Base-by-base conservation (phyloP, 2,329 filamentous ascomycete genomes). In the Cytospora mali region DNA sequence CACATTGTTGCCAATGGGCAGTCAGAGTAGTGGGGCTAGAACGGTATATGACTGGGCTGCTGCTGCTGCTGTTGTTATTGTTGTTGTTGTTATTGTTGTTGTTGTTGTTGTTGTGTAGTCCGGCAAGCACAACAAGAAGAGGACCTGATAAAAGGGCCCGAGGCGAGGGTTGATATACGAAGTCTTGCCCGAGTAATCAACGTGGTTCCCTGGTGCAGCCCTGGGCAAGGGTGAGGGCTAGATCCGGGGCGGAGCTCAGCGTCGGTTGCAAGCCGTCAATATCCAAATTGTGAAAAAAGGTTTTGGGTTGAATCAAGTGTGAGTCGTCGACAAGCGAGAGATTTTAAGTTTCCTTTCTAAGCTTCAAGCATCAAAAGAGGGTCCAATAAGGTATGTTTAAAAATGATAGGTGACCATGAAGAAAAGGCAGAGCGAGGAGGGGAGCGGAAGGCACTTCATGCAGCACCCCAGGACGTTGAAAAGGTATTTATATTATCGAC, bases 401-500 rank as follows among this genome's bases (percentile, higher is more conserved):
- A n/a, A n/a, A 54, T 28, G 50, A 54, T 60, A 23, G 49, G 50
- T 35, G 50, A 60, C 46, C 49, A 29, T 50, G 50, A 39, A 27
- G 25, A 33, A 39, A 39, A 48, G 49, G 57, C 49, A 60, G 50
- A 60, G 50, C 57, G 35, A 54, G 57, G 49, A 60, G 58, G 58
- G 57, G 50, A 48, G n/a, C 29, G 50, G 58, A 50, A 48, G 51
- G 42, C 52, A 52, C 58, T 60, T 60, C 58, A 54, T 60, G 58
- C 50, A 60, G 58, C 58, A 60, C 39, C 35, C 48, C 53, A 48
- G 58, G 50, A 54, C 28, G 50, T 60, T 48, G 58, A 60, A 60
- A 54, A 54, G 58, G 58, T 55, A 60, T 60, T 60, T 54, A 60
- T 60, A 54, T 60, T 60, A 23, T 46, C 23, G 58, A 60, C 42